Conservation (phyloP, 805 yeast species). For the Lipomyces lipofer region DNA sequence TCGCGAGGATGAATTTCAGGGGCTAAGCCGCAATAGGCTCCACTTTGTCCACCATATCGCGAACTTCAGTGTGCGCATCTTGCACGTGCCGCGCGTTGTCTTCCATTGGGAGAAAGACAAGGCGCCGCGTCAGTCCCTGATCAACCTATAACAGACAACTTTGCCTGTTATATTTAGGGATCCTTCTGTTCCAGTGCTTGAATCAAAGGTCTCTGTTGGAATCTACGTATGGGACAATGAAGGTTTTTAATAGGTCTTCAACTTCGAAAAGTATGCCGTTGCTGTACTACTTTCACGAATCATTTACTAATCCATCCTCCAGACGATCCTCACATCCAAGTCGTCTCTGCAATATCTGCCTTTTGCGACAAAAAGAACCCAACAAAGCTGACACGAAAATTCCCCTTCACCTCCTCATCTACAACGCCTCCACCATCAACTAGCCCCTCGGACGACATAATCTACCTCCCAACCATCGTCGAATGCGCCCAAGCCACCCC, state of each 20-base stretch:
- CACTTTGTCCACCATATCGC: no score
- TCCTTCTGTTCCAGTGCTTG: no score
- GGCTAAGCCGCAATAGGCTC: no score
- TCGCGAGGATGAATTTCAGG: no score
- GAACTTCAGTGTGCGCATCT: no score
- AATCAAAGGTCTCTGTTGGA: no score
- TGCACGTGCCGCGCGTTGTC: no score
- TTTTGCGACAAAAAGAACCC: constrained; percentile 19
- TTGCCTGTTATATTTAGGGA: no score
- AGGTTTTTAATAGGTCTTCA: constrained; percentile 5
- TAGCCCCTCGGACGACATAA: constrained; percentile 13
- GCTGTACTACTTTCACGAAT: not conserved
- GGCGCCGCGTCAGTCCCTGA: no score
- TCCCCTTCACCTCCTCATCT: not conserved
- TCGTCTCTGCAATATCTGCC: constrained; percentile 13
- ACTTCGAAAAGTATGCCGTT: not conserved
- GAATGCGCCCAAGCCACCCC: constrained; percentile 27
- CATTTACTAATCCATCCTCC: not conserved
- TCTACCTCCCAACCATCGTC: constrained; percentile 26
- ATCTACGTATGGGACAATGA: no score
- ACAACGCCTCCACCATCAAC: not conserved
- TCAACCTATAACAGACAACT: no score
- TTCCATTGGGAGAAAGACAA: no score
- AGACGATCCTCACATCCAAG: constrained; percentile 15
- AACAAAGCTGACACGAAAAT: constrained; percentile 1